Conservation (phyloP, 106 monocot genomes). For the Dioscorea zingiberensis region DNA sequence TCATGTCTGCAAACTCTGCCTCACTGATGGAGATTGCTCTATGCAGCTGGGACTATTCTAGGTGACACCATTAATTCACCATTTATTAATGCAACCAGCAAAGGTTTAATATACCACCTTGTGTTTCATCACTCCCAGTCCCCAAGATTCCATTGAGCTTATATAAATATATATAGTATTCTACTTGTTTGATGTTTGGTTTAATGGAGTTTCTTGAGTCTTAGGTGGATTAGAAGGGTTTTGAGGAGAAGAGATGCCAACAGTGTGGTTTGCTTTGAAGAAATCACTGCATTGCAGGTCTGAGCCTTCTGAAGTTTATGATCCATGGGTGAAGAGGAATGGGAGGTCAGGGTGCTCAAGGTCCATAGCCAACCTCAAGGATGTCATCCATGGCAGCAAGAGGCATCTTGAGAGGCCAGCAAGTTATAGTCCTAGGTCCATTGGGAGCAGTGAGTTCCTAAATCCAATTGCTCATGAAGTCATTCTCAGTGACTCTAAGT, state of each 20-base stretch:
- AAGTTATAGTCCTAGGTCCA: conserved; percentile 75
- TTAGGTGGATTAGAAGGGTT: too few species aligned
- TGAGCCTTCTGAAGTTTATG: conserved; percentile 22
- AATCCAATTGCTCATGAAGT: conserved; percentile 82
- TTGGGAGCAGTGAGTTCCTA: conserved; percentile 76
- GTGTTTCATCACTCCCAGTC: too few species aligned
- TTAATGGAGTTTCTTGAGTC: too few species aligned
- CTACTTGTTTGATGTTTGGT: too few species aligned
- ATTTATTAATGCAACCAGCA: too few species aligned
- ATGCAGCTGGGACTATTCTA: too few species aligned
- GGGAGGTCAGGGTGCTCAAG: conserved; percentile 71
- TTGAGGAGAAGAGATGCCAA: conserved; percentile 5
- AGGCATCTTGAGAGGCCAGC: conserved; percentile 57
- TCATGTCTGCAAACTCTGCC: too few species aligned
- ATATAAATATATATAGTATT: too few species aligned
- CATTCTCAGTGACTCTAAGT: conserved; percentile 55
- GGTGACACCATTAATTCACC: too few species aligned
- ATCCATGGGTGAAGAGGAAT: conserved; percentile 13
- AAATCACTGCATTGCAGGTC: conserved; percentile 28
- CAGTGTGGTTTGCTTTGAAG: conserved; percentile 13
- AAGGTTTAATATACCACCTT: too few species aligned
- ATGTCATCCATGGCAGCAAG: conserved; percentile 87
- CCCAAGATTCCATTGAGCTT: too few species aligned
- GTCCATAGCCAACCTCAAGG: conserved; percentile 76
- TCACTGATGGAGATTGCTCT: too few species aligned